phyloP scores from a whole-genome alignment of 2,329 filamentous ascomycete species.

The Cercospora sp. region DNA sequence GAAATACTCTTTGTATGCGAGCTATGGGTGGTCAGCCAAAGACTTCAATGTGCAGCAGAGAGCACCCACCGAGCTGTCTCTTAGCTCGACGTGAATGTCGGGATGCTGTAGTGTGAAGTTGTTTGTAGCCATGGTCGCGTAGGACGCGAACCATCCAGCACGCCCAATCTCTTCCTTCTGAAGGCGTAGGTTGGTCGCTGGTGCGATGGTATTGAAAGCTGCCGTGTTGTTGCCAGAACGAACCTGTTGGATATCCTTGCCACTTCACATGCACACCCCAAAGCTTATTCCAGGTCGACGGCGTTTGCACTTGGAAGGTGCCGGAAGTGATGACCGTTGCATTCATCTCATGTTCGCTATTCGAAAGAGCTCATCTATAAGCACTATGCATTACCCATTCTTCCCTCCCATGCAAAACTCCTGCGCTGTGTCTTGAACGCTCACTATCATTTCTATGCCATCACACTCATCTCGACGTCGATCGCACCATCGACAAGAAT shows the following conservation, averaged over 20 bases:
- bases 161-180: not conserved
- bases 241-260: not conserved
- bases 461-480: not conserved
- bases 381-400: not conserved
- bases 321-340: not conserved
- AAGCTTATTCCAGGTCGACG: too few species aligned
- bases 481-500: not conserved
- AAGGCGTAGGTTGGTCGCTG: not conserved
- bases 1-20: conserved; percentile 4
- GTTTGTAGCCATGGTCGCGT: not conserved
- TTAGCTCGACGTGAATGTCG: not conserved
- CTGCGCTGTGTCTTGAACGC: not conserved
- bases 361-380: not conserved
- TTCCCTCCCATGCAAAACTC: not conserved
- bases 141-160: not conserved
- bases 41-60: not conserved
- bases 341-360: not conserved
- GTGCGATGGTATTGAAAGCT: not conserved
- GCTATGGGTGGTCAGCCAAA: not conserved
- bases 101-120: not conserved
- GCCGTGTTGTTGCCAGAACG: not conserved
- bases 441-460: conserved; percentile 1
- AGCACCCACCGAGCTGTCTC: not conserved
- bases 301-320: not conserved
- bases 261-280: not conserved